Conservation (phyloP, 495 filamentous ascomycete species). For the Aspergillus carlsbadensis region DNA sequence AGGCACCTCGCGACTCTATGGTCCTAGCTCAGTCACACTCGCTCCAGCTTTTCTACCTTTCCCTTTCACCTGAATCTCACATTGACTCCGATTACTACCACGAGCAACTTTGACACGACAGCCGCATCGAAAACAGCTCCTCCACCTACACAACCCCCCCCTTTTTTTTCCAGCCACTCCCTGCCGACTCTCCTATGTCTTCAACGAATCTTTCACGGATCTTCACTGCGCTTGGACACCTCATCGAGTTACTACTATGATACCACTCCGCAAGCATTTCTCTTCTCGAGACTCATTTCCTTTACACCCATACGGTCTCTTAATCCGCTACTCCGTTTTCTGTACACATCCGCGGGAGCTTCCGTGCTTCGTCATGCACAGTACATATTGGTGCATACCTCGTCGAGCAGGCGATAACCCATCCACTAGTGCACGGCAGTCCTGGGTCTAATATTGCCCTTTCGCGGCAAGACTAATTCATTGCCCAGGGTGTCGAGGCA, state of each 20-base stretch:
- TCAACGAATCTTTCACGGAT: slow-evolving; percentile 22
- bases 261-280: slow-evolving; percentile 28
- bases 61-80: background rate
- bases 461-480: slow-evolving; percentile 4
- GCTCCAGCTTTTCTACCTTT: slow-evolving; percentile 18
- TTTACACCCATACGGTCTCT: slow-evolving; percentile 33
- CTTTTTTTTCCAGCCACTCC: slow-evolving; percentile 16
- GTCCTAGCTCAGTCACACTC: slow-evolving; percentile 18
- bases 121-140: background rate
- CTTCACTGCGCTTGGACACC: slow-evolving; percentile 13
- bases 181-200: slow-evolving; percentile 33
- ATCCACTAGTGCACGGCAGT: slow-evolving; percentile 13
- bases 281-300: slow-evolving; percentile 24
- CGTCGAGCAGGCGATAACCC: slow-evolving; percentile 24
- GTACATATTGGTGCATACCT: slow-evolving; percentile 30
- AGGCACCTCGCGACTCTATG: background rate
- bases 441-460: slow-evolving; percentile 11
- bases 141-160: background rate
- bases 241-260: slow-evolving; percentile 22
- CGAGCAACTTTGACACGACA: slow-evolving; percentile 1
- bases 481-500: slow-evolving; percentile 27
- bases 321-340: slow-evolving; percentile 34
- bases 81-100: background rate
- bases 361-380: slow-evolving; percentile 30
- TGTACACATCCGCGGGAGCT: slow-evolving; percentile 35